Evolutionary conservation across 75 land plant species (phyloP).

Genomic region (Pseudotsuga menziesii): DNA sequence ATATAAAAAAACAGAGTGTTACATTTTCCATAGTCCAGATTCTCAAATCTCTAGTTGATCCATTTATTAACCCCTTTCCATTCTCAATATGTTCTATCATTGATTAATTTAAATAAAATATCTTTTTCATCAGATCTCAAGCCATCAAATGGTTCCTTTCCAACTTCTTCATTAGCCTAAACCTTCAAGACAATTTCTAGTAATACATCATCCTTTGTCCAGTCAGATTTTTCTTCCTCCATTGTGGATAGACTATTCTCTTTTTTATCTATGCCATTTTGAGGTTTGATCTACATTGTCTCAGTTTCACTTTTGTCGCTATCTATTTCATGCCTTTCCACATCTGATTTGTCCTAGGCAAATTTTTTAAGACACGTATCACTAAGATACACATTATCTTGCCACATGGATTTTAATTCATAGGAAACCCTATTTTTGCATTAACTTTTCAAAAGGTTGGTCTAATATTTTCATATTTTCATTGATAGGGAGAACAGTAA

Average conservation of each 20-base stretch:
- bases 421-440: neutral
- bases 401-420: neutral
- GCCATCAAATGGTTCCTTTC: conserved; percentile 61
- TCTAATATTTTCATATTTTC: conserved; percentile 3
- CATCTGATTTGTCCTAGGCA: neutral
- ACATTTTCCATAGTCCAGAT: conserved; percentile 82
- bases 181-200: conserved; percentile 66
- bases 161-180: conserved; percentile 70
- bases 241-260: conserved; percentile 8
- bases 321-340: neutral
- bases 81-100: conserved; percentile 54
- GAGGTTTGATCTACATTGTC: neutral
- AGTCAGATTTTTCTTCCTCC: conserved; percentile 51
- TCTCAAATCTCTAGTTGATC: conserved; percentile 70
- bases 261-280: conserved; percentile 33
- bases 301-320: neutral
- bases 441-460: conserved; percentile 3
- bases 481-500: neutral
- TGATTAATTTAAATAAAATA: conserved; percentile 64
- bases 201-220: conserved; percentile 81
- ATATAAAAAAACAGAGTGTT: neutral
- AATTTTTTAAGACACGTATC: neutral
- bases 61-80: conserved; percentile 56
- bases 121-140: conserved; percentile 56
- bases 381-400: neutral